Conservation (phyloP, 371 early-diverging fungal genomes). For the Mortierella sp. region DNA sequence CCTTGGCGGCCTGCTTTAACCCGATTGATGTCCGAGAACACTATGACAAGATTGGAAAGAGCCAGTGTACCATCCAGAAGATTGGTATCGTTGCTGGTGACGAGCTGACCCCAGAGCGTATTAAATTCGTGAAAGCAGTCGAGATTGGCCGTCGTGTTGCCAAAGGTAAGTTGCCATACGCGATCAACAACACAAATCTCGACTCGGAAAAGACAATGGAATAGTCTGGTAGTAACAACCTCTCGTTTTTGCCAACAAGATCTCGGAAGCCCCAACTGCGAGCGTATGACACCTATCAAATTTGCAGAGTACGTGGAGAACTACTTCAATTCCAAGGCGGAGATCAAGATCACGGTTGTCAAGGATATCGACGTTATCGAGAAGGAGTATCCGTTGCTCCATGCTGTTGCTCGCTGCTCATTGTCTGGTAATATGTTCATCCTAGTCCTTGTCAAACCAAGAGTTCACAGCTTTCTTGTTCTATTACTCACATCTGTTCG, state of each 20-base stretch:
- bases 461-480: too few species aligned
- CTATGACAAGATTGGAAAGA: conserved; percentile 55
- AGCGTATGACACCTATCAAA: conserved; percentile 85
- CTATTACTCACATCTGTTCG: not conserved
- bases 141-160: conserved; percentile 81
- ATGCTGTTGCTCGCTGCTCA: conserved; percentile 85
- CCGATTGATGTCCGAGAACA: conserved; percentile 87
- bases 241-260: too few species aligned
- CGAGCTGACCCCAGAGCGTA: conserved; percentile 52
- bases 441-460: too few species aligned
- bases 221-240: too few species aligned
- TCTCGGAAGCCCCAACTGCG: conserved; percentile 86
- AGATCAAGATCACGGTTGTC: conserved; percentile 72
- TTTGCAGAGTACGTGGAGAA: conserved; percentile 77
- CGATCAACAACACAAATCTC: too few species aligned
- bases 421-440: conserved; percentile 71
- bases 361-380: conserved; percentile 73
- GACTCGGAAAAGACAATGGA: too few species aligned
- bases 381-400: conserved; percentile 85
- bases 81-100: conserved; percentile 59
- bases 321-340: conserved; percentile 60
- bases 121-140: conserved; percentile 69
- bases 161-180: conserved; percentile 68
- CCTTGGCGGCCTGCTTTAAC: conserved; percentile 77
- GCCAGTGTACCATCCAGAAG: conserved; percentile 60